Percentiles rank a stretch among this genome's conserved stretches.
Conservation (phyloP, 371 early-diverging fungal species). For the Apophysomyces elegans region DNA sequence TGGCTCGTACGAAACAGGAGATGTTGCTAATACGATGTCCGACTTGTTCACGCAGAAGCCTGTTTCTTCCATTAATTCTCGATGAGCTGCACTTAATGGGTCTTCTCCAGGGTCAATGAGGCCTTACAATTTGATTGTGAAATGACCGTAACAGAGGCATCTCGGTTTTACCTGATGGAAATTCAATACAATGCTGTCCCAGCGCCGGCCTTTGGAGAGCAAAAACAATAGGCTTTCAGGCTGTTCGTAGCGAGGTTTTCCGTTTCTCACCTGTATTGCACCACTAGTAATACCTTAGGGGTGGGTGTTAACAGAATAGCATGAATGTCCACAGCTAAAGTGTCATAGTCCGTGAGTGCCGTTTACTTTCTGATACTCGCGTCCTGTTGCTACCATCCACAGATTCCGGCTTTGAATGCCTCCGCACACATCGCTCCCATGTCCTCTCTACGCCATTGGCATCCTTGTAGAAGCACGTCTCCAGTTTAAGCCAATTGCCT, state of each 20-base stretch:
- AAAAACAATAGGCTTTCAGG: background rate
- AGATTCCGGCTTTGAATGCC: slow-evolving; percentile 13
- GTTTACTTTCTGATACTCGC: background rate
- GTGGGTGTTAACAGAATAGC: slow-evolving; percentile 39
- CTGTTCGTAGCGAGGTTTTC: background rate
- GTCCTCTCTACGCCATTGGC: slow-evolving; percentile 25
- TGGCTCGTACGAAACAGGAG: slow-evolving; percentile 61
- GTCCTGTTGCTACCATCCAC: slow-evolving; percentile 35
- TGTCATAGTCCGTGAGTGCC: background rate
- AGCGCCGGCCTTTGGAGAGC: slow-evolving; percentile 56
- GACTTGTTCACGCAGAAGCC: slow-evolving; percentile 41
- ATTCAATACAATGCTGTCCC: slow-evolving; percentile 58
- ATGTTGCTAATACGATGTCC: slow-evolving; percentile 17
- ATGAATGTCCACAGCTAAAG: slow-evolving; percentile 57
- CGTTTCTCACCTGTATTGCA: slow-evolving; percentile 54
- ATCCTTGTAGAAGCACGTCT: slow-evolving; percentile 44
- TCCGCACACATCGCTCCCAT: slow-evolving; percentile 55
- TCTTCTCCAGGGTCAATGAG: slow-evolving; percentile 58
- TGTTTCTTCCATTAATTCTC: slow-evolving; percentile 68
- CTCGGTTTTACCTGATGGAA: slow-evolving; percentile 57
- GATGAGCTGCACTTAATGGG: slow-evolving; percentile 49
- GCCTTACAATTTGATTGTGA: slow-evolving; percentile 28
- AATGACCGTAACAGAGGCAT: background rate
- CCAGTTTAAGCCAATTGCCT: slow-evolving; percentile 57
- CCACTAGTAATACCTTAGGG: slow-evolving; percentile 56